Percentiles rank a stretch among this genome's conserved stretches.
These are phyloP conservation scores for Sphagnum magellanicum DNA, from an alignment of 228 moss, liverwort and hornwort species.

Conservation along the genomic window DNA sequence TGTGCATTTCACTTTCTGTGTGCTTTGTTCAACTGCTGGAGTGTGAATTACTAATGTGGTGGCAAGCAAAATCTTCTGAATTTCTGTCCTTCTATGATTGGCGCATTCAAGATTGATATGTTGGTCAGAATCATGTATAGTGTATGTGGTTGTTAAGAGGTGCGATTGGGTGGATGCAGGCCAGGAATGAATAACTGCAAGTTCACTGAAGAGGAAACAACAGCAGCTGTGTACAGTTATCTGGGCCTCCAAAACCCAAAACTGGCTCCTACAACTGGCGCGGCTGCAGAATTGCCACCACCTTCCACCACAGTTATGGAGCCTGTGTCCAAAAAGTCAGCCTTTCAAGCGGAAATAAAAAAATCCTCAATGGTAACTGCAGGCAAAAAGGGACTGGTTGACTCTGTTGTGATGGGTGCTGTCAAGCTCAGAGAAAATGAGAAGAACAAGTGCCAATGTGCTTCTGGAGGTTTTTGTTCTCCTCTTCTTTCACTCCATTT, in stretches of 20 bases:
- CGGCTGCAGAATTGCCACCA: background rate
- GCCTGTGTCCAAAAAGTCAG: slow-evolving; percentile 33
- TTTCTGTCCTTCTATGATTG: too few species aligned
- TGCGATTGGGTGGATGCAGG: slow-evolving; percentile 35
- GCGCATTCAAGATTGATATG: too few species aligned
- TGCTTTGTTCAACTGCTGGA: too few species aligned
- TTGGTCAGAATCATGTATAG: too few species aligned
- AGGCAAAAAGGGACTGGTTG: slow-evolving; percentile 57
- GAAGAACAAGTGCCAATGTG: slow-evolving; percentile 58
- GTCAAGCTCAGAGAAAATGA: slow-evolving; percentile 59
- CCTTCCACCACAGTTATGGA: slow-evolving; percentile 14
- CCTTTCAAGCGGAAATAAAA: slow-evolving; percentile 21
- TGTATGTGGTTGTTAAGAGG: slow-evolving; percentile 5
- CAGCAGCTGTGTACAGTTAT: slow-evolving; percentile 59
- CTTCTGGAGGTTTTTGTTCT: slow-evolving; percentile 47
- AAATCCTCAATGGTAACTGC: slow-evolving; percentile 17
- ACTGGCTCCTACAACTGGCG: slow-evolving; percentile 14
- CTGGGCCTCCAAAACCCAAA: slow-evolving; percentile 74
- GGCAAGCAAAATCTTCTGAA: too few species aligned
- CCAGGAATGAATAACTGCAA: slow-evolving; percentile 82
- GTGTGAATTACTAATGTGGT: too few species aligned
- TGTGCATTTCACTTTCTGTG: too few species aligned
- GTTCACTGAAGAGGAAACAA: slow-evolving; percentile 62
- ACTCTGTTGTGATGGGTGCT: slow-evolving; percentile 20
- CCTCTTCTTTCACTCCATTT: too few species aligned